Evolutionary conservation across 306 rosid genomes (phyloP), one percentile per base, ranked within the genome.

Genomic region (Parietaria judaica): DNA sequence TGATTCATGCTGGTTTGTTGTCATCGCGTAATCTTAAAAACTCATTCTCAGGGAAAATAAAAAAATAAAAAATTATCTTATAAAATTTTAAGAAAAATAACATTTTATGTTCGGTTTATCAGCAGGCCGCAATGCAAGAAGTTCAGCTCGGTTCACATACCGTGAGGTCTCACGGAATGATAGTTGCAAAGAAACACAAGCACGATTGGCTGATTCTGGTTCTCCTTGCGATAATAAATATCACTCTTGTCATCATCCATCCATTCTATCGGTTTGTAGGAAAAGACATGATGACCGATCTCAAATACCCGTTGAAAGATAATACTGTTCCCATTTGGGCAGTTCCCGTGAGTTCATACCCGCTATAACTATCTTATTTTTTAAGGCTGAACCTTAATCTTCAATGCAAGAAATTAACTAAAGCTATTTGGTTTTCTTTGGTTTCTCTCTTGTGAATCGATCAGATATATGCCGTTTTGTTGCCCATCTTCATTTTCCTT

Each of bases 191-290:
- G 75, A 82, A 74, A 14, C 95, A 90, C 66, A 70, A 48, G 86
- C 90, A 87, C 61, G 95, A 90, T 76, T 90, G 97, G 97, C 47
- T 81, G 61, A 90, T 90, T 68, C 85, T 90, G 57, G 11, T 87
- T 78, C 79, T 90, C 56, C 95, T 90, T 23, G 77, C 68, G 72
- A 4, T 79, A 51, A 66, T 83, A 62, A 80, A 58, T 63, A 49
- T 72, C 68, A 7, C 57, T 39, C 65, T 90, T 16, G 7, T 67
- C 38, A 8, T 67, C 17, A 81, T 81, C 46, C 90, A 75, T 74
- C 95, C 95, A 50, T 90, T 90, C 81, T 80, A 83, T 84, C 95
- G 95, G 57, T 90, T 68, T 78, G 95, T 90, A 48, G 94, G 94
- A 70, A 74, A 86, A 81, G 95, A 87, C 72, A 84, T 87, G 97